Base-by-base conservation (phyloP, 306 rosid species). In the Cotoneaster glaucophyllus region DNA sequence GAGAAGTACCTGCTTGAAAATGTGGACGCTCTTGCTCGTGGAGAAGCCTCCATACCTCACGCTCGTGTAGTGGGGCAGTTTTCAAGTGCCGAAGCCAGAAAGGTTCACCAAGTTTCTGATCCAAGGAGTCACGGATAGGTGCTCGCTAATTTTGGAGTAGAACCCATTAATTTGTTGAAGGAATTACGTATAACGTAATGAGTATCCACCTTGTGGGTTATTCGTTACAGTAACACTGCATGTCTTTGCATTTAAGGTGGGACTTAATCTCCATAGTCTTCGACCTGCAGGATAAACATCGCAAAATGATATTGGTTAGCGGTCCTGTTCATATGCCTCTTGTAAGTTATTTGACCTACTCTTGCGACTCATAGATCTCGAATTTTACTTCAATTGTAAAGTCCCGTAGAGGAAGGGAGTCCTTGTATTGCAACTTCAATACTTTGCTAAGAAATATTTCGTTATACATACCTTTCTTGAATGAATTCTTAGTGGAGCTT, bases 61-160 rank as follows among this genome's bases (percentile, higher is more conserved):
- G 92, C 96, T 4, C 97, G 97, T 62, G 87, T 90, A 34, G 88
- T 95, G 7, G 97, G 97, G 19, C 91, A 84, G 78, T 90, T 81
- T 85, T 83, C 97, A 22, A 95, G 93, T 73, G 90, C 99, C 56
- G 97, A 95, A 79, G 88, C 86, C 24, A 86, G 99, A 77, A 95
- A 88, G 88, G 90, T 86, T 65, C 99, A 95, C 86, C 97, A 86
- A 83, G 88, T 92, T 79, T 82, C 77, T 67, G 97, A 88, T 82
- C 97, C 97, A 39, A 90, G 97, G 86, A 92, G 99, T 52, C 73
- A 52, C 9, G 66, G 76, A 76, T 76, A 75, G 72, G 24, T 19
- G 65, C 65, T 79, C 73, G 71, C 71, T 73, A 76, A 52, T 75
- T 71, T 65, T 67, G 41, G 67, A 31, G 71, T 53, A 64, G 63